A percentile compares a stretch with the other conserved stretches of the same genome.
Conservation (phyloP, 139 green algal species). For the Picochlorum sp. region DNA sequence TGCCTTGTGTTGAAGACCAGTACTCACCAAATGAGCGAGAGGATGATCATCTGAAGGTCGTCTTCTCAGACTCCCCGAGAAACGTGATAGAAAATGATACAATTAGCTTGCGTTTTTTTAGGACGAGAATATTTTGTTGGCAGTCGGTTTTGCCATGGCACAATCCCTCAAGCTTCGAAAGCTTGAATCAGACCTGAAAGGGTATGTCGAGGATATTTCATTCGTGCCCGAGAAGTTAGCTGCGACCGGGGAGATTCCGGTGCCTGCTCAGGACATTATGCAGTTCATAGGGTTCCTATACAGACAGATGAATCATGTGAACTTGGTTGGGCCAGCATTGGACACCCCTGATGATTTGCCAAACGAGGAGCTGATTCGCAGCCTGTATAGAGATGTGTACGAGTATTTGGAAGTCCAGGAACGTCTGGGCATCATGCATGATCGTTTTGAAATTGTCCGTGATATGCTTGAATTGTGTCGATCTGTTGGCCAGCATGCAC, state of each 20-base stretch:
- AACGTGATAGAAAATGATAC: constrained; percentile 24
- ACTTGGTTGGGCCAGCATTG: constrained; percentile 47
- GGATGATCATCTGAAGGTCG: constrained; percentile 1
- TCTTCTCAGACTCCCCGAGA: constrained; percentile 3
- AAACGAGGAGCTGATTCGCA: constrained; percentile 52
- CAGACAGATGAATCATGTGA: constrained; percentile 46
- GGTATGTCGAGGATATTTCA: constrained; percentile 51
- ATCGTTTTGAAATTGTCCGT: constrained; percentile 46
- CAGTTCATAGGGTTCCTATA: constrained; percentile 62
- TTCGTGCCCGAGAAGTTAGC: constrained; percentile 40
- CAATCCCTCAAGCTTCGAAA: constrained; percentile 65
- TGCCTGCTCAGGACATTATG: constrained; percentile 21
- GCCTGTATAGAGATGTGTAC: constrained; percentile 50
- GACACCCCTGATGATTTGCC: constrained; percentile 53
- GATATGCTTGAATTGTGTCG: constrained; percentile 68
- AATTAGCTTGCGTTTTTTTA: constrained; percentile 22
- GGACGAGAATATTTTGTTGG: constrained; percentile 47
- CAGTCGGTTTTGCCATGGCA: constrained; percentile 39
- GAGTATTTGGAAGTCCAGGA: constrained; percentile 16
- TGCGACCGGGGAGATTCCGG: constrained; percentile 18
- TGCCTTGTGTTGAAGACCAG: constrained; percentile 7
- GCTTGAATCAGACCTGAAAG: constrained; percentile 59
- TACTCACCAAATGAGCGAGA: constrained; percentile 4
- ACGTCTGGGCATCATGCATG: constrained; percentile 34
- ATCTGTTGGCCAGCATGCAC: constrained; percentile 35